phyloP scores from a whole-genome alignment of 2,329 filamentous ascomycete genomes.

The Annulohypoxylon truncatum region DNA sequence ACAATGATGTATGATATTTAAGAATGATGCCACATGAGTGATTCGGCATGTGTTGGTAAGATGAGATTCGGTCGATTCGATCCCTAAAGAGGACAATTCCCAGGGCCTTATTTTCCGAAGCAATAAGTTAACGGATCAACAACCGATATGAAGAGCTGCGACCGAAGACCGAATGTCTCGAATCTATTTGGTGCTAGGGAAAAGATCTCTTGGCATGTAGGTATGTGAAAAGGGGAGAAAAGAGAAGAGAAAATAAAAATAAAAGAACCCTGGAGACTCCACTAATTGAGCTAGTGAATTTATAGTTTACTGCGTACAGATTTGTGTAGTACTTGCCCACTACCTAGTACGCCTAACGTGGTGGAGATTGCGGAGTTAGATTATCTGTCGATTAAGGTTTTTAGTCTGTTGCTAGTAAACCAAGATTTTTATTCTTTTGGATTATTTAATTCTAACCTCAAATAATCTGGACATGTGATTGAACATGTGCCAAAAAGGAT shows the following conservation, averaged over 20 bases:
- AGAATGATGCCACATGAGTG: background rate
- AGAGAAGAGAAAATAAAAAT: background rate
- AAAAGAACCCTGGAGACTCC: background rate
- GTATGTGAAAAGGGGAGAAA: background rate
- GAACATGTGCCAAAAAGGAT: slow-evolving; percentile 60
- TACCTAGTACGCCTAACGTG: too few relatives aligned
- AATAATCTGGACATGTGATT: slow-evolving; percentile 13
- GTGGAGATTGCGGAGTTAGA: slow-evolving; percentile 16
- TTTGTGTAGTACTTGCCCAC: background rate
- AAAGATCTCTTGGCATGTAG: background rate
- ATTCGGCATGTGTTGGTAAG: background rate
- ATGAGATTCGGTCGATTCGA: background rate
- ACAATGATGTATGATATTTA: background rate
- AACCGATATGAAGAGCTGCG: slow-evolving; percentile 10
- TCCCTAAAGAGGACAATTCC: background rate
- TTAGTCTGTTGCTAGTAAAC: background rate
- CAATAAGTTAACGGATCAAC: slow-evolving; percentile 2
- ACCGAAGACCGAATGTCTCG: slow-evolving; percentile 7
- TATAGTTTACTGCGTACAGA: background rate
- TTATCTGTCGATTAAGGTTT: slow-evolving; percentile 3
- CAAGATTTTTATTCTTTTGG: slow-evolving; percentile 1
- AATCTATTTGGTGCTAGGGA: background rate
- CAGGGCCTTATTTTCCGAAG: background rate
- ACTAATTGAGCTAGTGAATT: background rate
- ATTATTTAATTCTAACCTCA: slow-evolving; percentile 2